phyloP scores from a whole-genome alignment of 768 basidiomycete genomes.

The Pulveroboletus frians region DNA sequence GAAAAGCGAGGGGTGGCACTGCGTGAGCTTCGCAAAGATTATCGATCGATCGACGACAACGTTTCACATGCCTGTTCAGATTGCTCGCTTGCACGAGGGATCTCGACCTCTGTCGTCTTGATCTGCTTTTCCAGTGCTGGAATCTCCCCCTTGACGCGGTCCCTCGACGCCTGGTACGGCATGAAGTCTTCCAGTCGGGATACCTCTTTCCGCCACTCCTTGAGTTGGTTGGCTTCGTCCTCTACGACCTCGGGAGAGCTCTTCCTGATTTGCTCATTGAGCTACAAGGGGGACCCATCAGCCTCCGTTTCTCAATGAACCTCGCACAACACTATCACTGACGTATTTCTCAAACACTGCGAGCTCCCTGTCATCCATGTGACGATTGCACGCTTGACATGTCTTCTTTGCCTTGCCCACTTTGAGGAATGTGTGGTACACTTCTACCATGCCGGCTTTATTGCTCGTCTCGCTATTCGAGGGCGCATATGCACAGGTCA shows the following conservation, averaged over 20 bases:
- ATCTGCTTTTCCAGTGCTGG: conserved; percentile 62
- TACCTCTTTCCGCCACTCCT: conserved; percentile 58
- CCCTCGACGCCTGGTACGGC: conserved; percentile 49
- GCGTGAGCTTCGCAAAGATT: background rate
- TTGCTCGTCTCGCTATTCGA: conserved; percentile 14
- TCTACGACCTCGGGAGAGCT: conserved; percentile 43
- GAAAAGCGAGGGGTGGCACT: background rate
- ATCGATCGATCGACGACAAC: background rate
- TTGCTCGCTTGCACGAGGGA: conserved; percentile 45
- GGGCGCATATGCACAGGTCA: background rate
- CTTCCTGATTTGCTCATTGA: conserved; percentile 58
- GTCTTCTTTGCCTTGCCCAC: conserved; percentile 57
- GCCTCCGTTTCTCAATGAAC: background rate
- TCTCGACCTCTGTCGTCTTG: conserved; percentile 47
- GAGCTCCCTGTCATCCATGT: conserved; percentile 50
- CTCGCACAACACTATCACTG: conserved; percentile 15
- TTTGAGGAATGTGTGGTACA: conserved; percentile 53
- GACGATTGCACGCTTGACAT: conserved; percentile 75
- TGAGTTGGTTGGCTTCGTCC: conserved; percentile 33
- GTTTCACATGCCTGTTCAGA: conserved; percentile 58
- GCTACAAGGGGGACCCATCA: conserved; percentile 34
- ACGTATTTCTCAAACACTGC: conserved; percentile 70
- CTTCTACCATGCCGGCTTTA: conserved; percentile 35
- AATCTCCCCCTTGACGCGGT: conserved; percentile 61
- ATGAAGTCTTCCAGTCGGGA: conserved; percentile 52